Evolutionary conservation across 2,329 filamentous ascomycete genomes (phyloP).

Genomic region (Chaetomiaceae sp.): DNA sequence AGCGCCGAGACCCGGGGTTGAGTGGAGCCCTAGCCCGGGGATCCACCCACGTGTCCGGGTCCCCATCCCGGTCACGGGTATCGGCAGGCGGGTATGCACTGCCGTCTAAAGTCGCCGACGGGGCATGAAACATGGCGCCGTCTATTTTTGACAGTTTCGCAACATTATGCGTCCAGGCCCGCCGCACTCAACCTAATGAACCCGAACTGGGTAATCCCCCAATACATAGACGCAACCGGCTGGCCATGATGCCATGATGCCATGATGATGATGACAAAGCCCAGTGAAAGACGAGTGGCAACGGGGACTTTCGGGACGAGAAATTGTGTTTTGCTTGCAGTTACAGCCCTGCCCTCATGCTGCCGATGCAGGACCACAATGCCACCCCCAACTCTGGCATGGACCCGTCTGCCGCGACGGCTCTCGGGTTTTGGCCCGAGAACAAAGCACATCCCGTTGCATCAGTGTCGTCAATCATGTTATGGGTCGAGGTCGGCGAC

Average conservation of each 20-base stretch:
- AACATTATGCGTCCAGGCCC: too few species aligned
- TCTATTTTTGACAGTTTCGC: too few species aligned
- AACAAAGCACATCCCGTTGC: background rate
- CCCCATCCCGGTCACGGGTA: constrained; percentile 3
- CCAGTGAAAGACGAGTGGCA: background rate
- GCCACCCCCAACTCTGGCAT: background rate
- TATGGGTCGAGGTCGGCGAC: constrained; percentile 4
- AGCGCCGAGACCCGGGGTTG: background rate
- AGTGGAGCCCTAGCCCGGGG: constrained; percentile 6
- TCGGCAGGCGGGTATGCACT: background rate
- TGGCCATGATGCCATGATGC: background rate
- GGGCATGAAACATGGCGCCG: too few species aligned
- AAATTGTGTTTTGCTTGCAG: background rate
- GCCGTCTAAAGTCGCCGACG: background rate
- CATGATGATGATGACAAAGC: background rate
- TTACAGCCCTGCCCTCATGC: too few species aligned
- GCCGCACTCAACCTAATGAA: too few species aligned
- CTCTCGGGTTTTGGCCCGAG: constrained; percentile 1
- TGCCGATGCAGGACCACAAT: background rate
- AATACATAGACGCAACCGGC: too few species aligned
- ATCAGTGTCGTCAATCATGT: background rate
- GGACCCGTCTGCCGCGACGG: background rate
- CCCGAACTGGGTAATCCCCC: too few species aligned
- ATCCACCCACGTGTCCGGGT: background rate
- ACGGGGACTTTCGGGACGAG: constrained; percentile 2